Percentiles rank a stretch among this genome's conserved stretches.
These are phyloP conservation scores for Apiospora marii DNA, from an alignment of 2,329 filamentous ascomycete genomes.

Conservation along the genomic window DNA sequence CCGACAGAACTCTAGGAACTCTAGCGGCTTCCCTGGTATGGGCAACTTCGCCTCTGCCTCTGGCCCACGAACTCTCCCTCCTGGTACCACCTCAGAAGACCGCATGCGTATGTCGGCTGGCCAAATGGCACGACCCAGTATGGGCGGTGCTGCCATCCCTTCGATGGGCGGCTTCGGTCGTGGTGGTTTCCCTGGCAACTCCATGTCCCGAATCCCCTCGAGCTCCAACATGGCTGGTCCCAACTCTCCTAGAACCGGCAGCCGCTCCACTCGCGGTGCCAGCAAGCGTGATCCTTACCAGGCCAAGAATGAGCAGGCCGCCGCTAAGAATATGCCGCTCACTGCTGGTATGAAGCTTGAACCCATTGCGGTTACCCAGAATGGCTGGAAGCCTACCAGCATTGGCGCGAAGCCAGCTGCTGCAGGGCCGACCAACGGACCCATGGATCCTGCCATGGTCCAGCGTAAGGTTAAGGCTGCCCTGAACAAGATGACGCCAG, in stretches of 20 bases:
- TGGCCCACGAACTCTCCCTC: slow-evolving; percentile 68
- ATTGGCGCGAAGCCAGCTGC: slow-evolving; percentile 56
- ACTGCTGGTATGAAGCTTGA: slow-evolving; percentile 84
- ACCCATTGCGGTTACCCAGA: slow-evolving; percentile 74
- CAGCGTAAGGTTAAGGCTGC: slow-evolving; percentile 99
- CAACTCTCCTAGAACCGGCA: slow-evolving; percentile 75
- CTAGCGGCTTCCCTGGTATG: slow-evolving; percentile 65
- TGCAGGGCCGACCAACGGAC: slow-evolving; percentile 55
- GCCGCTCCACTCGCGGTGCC: slow-evolving; percentile 63
- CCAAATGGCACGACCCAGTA: slow-evolving; percentile 56
- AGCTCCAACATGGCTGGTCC: slow-evolving; percentile 63
- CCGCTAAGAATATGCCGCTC: slow-evolving; percentile 89
- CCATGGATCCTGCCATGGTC: slow-evolving; percentile 89
- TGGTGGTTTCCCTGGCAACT: slow-evolving; percentile 68
- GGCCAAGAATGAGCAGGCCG: slow-evolving; percentile 69
- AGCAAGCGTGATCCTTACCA: slow-evolving; percentile 67
- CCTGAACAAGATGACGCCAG: slow-evolving; percentile 99
- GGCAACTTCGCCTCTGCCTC: slow-evolving; percentile 66
- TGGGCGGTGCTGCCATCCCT: slow-evolving; percentile 42
- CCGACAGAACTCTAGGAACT: slow-evolving; percentile 58
- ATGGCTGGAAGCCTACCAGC: slow-evolving; percentile 90
- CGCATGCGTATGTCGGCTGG: slow-evolving; percentile 73
- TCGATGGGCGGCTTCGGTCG: slow-evolving; percentile 69
- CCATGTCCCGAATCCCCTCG: slow-evolving; percentile 71
- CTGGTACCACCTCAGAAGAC: slow-evolving; percentile 79